Evolutionary conservation across 345 rosid species (phyloP).

Genomic region (Gossypium longicalyx): DNA sequence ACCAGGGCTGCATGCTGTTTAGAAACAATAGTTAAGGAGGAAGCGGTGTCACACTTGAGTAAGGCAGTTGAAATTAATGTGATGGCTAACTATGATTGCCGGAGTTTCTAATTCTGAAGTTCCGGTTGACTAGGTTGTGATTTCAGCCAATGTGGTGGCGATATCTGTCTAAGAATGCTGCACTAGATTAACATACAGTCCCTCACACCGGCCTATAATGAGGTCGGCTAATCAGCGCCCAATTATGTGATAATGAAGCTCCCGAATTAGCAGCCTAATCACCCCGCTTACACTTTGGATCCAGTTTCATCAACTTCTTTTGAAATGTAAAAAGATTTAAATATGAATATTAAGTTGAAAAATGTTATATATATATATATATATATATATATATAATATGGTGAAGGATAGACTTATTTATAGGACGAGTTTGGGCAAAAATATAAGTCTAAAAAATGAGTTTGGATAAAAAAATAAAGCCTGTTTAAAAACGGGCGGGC

Average conservation of each 20-base stretch:
- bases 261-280: not conserved
- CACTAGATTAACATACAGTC: not conserved
- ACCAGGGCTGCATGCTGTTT: not conserved
- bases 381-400: no score
- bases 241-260: not conserved
- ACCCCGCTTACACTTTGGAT: no score
- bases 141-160: not conserved
- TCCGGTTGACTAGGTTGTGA: not conserved
- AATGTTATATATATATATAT: rapidly evolving
- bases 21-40: not conserved
- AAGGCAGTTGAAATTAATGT: not conserved
- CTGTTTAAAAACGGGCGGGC: no score
- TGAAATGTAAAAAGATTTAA: no score
- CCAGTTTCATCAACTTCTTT: no score
- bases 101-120: not conserved
- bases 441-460: no score
- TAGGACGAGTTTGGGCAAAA: no score
- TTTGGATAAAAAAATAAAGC: no score
- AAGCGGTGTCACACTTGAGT: not conserved
- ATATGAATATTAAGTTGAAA: no score
- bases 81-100: not conserved
- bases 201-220: not conserved
- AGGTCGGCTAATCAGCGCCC: not conserved
- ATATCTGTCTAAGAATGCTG: not conserved
- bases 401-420: no score